phyloP scores from a whole-genome alignment of 768 basidiomycete genomes.

The Tephrocybe sp. region DNA sequence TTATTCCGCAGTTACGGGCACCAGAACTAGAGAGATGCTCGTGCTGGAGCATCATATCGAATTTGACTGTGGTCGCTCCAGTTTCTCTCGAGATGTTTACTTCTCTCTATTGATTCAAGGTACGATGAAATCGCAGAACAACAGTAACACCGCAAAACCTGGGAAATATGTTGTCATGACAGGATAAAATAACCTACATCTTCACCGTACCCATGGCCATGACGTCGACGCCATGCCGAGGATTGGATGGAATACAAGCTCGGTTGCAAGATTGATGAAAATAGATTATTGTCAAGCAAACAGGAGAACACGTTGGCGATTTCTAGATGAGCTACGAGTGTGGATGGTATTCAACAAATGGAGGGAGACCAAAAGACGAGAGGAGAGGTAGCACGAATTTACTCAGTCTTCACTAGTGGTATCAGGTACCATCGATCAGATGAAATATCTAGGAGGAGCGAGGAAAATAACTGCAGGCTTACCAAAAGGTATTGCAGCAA shows the following conservation, averaged over 20 bases:
- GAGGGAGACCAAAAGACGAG: conserved; percentile 2
- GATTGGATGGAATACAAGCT: background rate
- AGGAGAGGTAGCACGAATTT: conserved; percentile 3
- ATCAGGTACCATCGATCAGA: background rate
- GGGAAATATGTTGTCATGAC: too few relatives aligned
- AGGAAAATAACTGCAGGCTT: conserved; percentile 4
- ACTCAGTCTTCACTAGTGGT: conserved; percentile 5
- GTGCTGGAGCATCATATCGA: too few relatives aligned
- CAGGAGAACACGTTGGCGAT: conserved; percentile 11
- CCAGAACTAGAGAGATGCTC: too few relatives aligned
- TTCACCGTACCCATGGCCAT: too few relatives aligned
- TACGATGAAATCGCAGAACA: too few relatives aligned
- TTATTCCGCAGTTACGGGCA: too few relatives aligned
- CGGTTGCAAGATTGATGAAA: conserved; percentile 1
- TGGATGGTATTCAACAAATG: conserved; percentile 22
- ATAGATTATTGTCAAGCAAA: conserved; percentile 11
- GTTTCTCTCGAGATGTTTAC: too few relatives aligned
- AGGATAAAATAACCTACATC: too few relatives aligned
- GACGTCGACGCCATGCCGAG: too few relatives aligned
- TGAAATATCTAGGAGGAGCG: background rate
- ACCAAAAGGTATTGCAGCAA: conserved; percentile 16
- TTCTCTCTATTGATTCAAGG: too few relatives aligned
- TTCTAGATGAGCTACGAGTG: conserved; percentile 33
- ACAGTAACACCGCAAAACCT: too few relatives aligned
- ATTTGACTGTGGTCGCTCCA: too few relatives aligned